Evolutionary conservation across 2,329 filamentous ascomycete species (phyloP).

Genomic region (Calonectria pteridis): DNA sequence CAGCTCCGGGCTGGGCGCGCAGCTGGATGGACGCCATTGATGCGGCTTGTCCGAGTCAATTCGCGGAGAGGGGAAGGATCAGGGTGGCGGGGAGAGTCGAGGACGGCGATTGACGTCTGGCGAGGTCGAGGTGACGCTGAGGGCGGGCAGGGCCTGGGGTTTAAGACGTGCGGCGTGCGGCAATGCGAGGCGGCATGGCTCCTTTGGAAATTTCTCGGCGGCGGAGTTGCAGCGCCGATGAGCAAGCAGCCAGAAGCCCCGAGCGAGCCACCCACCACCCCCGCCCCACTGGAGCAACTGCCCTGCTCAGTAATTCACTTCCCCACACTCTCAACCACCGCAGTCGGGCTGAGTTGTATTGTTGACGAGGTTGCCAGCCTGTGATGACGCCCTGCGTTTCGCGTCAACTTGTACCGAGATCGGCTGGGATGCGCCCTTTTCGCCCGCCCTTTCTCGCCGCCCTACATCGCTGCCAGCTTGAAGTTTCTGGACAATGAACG

Average conservation of each 20-base stretch:
- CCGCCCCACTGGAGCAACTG: constrained; percentile 13
- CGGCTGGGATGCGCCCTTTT: not conserved
- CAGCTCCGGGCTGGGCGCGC: constrained; percentile 44
- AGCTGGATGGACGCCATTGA: constrained; percentile 51
- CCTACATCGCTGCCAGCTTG: not conserved
- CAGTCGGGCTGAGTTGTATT: not conserved
- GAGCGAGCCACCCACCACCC: not conserved
- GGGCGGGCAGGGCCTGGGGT: constrained; percentile 18
- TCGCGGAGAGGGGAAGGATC: not conserved
- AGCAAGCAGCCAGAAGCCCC: constrained; percentile 24
- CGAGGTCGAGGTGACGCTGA: not conserved
- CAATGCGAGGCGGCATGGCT: constrained; percentile 26
- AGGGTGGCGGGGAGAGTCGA: constrained; percentile 1
- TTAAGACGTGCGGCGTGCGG: constrained; percentile 39
- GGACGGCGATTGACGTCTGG: constrained; percentile 11
- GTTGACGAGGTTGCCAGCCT: not conserved
- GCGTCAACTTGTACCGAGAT: constrained; percentile 9
- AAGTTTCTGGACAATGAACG: not conserved
- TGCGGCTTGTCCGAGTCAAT: constrained; percentile 27
- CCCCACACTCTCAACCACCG: constrained; percentile 2
- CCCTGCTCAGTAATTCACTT: not conserved
- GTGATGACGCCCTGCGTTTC: not conserved
- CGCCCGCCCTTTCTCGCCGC: not conserved
- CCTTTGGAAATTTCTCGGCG: constrained; percentile 40
- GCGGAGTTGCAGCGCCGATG: constrained; percentile 45